Evolutionary conservation across 139 green algal species (phyloP).

Genomic region (Raphidocelis subcapitata): DNA sequence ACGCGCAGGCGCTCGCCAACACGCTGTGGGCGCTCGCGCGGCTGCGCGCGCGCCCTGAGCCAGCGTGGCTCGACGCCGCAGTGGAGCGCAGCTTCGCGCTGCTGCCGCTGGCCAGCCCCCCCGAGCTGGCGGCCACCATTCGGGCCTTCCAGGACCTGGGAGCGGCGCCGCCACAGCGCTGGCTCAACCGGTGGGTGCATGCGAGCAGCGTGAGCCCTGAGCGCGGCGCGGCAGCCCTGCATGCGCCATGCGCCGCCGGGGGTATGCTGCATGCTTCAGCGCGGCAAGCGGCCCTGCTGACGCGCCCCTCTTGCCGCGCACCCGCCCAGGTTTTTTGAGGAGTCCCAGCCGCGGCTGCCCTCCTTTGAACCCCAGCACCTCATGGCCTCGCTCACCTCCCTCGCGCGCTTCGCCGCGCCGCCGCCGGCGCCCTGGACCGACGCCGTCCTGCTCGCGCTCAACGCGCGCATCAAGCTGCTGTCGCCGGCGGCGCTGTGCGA

Average conservation of each 20-base stretch:
- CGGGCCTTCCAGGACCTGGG: slow-evolving; percentile 4
- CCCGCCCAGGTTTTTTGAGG: slow-evolving; percentile 15
- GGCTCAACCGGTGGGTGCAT: slow-evolving; percentile 9
- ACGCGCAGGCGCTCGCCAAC: slow-evolving; percentile 9
- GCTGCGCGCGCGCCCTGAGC: slow-evolving; percentile 1
- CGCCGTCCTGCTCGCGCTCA: not conserved
- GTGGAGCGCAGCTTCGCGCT: not conserved
- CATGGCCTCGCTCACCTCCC: not conserved
- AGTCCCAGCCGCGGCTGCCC: not conserved
- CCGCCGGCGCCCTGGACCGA: slow-evolving; percentile 4
- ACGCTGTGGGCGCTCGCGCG: slow-evolving; percentile 12
- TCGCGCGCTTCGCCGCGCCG: slow-evolving; percentile 3
- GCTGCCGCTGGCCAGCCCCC: not conserved
- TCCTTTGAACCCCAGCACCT: slow-evolving; percentile 5
- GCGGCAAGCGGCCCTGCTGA: not conserved
- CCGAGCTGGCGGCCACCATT: not conserved
- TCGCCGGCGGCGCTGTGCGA: not conserved
- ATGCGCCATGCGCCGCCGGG: not conserved
- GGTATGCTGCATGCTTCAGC: not conserved
- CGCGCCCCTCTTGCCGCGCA: too few species aligned
- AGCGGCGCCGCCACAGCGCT: slow-evolving; percentile 2
- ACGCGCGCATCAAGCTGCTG: slow-evolving; percentile 2
- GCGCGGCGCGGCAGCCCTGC: too few species aligned
- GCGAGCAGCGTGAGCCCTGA: too few species aligned
- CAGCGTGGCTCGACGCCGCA: slow-evolving; percentile 10